Evolutionary conservation across 208 protist genomes (phyloP), one percentile per base, ranked within the genome.

Genomic region (Phytomonas sp.): DNA sequence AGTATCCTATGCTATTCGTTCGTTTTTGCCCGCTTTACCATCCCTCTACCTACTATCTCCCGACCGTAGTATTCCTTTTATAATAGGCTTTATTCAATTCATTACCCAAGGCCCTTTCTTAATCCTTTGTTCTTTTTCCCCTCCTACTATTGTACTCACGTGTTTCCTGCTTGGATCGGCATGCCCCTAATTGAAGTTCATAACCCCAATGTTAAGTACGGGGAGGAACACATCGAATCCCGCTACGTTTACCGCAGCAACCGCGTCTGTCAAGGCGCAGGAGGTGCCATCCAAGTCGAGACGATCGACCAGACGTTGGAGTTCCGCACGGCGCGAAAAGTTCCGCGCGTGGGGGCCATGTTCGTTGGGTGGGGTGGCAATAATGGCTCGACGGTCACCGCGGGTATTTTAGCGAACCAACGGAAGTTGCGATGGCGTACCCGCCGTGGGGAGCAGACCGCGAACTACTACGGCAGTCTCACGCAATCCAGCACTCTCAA

Each of bases 381-480:
- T 91, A 99, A 99, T 89, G 98, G 98, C 65, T 94, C 96, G n/a
- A 99, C 98, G 1, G 75, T 99, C 23, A 98, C 96, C 28, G 98
- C 94, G n/a, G 93, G 92, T 32, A 88, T 98, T 73, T 67, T 99
- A 33, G 98, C 98, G 56, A 99, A 99, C 86, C 79, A 95, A 67
- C 79, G 87, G 64, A 78, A 70, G 43, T 68, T 99, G 20, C 75
- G 71, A 28, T 99, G 98, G 98, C 74, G 92, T 36, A 98, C 97
- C 11, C 94, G 97, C 62, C 64, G 70, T 32, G 97, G 98, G 59
- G 75, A 81, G 7, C 76, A 97, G 75, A 81, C 90, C 33, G 82
- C 98, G 67, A 98, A 99, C 83, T 99, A 98, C 90, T 98, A 92
- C 72, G 98, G 98, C 60, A 99, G 97, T 32, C 80, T 99, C 53